Conservation (phyloP, 2,329 filamentous ascomycete species). For the Hirsutella minnesotensis region DNA sequence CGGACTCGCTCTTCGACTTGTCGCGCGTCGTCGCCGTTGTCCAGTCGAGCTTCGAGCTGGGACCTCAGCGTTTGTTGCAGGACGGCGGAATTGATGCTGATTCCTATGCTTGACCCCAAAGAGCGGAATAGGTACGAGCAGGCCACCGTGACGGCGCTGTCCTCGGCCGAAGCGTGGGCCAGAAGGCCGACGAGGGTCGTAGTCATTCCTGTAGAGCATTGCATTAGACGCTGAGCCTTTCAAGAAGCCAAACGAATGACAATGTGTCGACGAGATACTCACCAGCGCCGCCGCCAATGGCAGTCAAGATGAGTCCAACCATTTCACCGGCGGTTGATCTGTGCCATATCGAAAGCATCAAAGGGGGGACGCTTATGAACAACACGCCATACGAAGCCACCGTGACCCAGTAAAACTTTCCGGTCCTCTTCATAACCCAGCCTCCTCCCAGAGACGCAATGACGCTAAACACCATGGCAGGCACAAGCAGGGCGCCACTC, state of each 20-base stretch:
- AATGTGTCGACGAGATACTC: conserved; percentile 6
- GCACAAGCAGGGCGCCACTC: conserved; percentile 55
- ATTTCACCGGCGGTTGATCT: conserved; percentile 27
- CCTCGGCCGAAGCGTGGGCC: conserved; percentile 52
- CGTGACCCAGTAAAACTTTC: conserved; percentile 44
- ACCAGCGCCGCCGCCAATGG: conserved; percentile 25
- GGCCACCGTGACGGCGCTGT: conserved; percentile 30
- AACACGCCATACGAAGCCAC: conserved; percentile 37
- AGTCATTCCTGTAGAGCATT: conserved; percentile 50
- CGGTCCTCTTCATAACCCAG: conserved; percentile 56
- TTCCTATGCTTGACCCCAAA: conserved; percentile 63
- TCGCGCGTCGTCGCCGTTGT: conserved; percentile 45
- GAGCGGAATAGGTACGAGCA: conserved; percentile 74
- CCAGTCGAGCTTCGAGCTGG: conserved; percentile 40
- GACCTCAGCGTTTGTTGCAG: conserved; percentile 56
- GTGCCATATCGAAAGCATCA: conserved; percentile 2
- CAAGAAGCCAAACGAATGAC: conserved; percentile 1
- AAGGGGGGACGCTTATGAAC: conserved; percentile 35
- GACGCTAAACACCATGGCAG: conserved; percentile 51
- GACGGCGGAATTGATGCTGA: conserved; percentile 59
- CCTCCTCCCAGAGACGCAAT: conserved; percentile 53
- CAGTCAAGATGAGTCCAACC: conserved; percentile 41
- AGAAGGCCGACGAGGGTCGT: conserved; percentile 61
- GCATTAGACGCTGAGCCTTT: too few relatives aligned
- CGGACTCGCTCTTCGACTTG: conserved; percentile 58